Evolutionary conservation across 2,329 filamentous ascomycete genomes (phyloP), one percentile per base, ranked within the genome.

Genomic region (Lachnellula occidentalis): DNA sequence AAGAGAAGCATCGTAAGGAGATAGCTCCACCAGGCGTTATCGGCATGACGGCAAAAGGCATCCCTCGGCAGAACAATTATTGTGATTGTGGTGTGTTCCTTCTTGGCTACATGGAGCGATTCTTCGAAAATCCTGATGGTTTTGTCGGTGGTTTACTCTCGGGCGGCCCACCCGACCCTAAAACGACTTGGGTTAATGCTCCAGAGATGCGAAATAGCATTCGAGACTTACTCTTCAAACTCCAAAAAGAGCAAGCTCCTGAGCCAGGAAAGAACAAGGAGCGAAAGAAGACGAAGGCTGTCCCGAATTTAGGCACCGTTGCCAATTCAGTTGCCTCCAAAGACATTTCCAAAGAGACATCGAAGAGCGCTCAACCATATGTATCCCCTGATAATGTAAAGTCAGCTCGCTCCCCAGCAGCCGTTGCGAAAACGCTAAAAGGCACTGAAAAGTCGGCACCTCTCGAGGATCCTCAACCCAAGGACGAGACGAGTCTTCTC

Each of bases 41-140:
- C 34, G 82, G 81, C 4, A 83, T 88, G 75, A 90, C 83, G 39
- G 89, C 88, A 4, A 87, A 81, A 56, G 77, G 79, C 7, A 86
- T 96, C 14, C 92, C 94, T 0, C 73, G 80, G 57, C 94, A 99
- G 69, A 73, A 82, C 48, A 97, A 99, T 66, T 88, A 80, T 62
- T 92, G 82, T 58, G 94, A 99, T 68, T 99, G 94, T 65, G 94
- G 94, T 8, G 74, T 96, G 0, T 99, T 88, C 63, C 74, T 97
- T 3, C 74, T 96, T 4, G 87, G 86, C 2, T 99, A 97, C 65
- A 77, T 95, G 51, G 81, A 90, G 60, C 84, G 88, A 59, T 96
- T 99, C 59, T 78, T 95, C 15, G 77, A 82, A 50, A 74, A 90
- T 56, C 92, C 92, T 0, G 82, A 89, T 58, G 70, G 67, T 0